Base-by-base conservation (phyloP, 169 alveolate genomes). In the Theileria annulata region DNA sequence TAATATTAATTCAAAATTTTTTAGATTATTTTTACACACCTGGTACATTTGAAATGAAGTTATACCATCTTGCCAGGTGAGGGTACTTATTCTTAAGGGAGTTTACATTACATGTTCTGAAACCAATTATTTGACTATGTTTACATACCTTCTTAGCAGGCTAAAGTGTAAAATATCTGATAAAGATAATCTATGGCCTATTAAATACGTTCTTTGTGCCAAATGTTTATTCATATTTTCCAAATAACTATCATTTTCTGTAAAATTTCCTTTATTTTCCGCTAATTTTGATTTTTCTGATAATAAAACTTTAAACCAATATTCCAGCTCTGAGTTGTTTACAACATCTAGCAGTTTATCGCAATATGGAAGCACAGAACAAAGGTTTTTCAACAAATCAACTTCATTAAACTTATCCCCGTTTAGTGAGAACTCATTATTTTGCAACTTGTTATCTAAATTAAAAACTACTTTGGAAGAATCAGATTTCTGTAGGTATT, bases 101-200 rank as follows among this genome's bases (percentile, higher is more conserved):
- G 23, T 27, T 35, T 28, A 71, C 27, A 75, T 71, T 58, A 25
- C 60, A 56, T 17, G 15, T 35, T 23, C 79, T 71, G 31, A 33
- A 71, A 35, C 30, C 19, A 12, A 51, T 56, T 71, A 58, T 71
- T 58, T 19, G 17, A 21, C 49, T 27, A 42, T 4, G n/a, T 56
- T 31, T 3, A 66, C 79, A 21, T 19, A 71, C 79, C 70, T 71
- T 60, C 70, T 71, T 27, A 71, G 27, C n/a, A 71, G 33, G 59
- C 79, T 71, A 4, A 58, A 75, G 71, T 82, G 88, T 33, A 82
- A 62, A 10, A 75, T 69, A 58, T 82, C 88, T 19, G 70, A 47
- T 25, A 68, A 58, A n/a, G 86, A 71, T 67, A 82, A 23, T 47
- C 88, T 75, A 73, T 82, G 71, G 12, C 88, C 88, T 21, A 82